Conservation (phyloP, 192 early-diverging fungal genomes). For the Pilobolus umbonatus region DNA sequence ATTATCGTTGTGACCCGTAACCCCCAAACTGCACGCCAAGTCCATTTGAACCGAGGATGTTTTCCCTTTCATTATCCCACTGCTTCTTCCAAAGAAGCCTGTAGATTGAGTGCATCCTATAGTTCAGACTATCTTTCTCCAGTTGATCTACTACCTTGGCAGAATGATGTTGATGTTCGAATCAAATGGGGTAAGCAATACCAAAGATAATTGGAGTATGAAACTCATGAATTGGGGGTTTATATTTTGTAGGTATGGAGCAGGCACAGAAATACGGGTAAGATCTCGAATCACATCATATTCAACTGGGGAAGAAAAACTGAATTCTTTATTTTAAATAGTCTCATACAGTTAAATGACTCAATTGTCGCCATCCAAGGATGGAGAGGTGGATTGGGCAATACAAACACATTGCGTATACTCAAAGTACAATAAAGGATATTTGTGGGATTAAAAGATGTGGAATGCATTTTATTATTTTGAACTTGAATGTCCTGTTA, state of each 20-base stretch:
- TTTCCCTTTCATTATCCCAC: constrained; percentile 59
- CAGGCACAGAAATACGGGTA: constrained; percentile 9
- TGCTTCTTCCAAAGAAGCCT: constrained; percentile 7
- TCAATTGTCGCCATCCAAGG: constrained; percentile 75
- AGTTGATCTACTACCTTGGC: constrained; percentile 35
- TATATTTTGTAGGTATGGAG: constrained; percentile 3
- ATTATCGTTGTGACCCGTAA: constrained; percentile 81
- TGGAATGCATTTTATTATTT: no score
- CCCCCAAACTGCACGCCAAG: constrained; percentile 58
- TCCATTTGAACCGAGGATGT: constrained; percentile 66
- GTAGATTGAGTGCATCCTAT: constrained; percentile 20
- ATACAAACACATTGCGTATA: constrained; percentile 80
- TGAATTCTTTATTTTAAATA: no score
- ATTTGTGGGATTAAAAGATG: no score
- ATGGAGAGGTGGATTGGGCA: constrained; percentile 79
- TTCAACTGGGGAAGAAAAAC: neutral
- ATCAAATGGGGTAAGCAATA: constrained; percentile 61
- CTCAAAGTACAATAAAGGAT: constrained; percentile 35
- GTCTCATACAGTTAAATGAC: constrained; percentile 62
- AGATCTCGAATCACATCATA: neutral
- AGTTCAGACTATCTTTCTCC: constrained; percentile 4
- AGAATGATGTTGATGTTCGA: constrained; percentile 64
- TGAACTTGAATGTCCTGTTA: no score
- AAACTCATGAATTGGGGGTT: neutral
- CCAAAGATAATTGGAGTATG: neutral